These are phyloP conservation scores for Rhynchosporium graminicola DNA, from an alignment of 2,329 filamentous ascomycete genomes.

Conservation along the genomic window DNA sequence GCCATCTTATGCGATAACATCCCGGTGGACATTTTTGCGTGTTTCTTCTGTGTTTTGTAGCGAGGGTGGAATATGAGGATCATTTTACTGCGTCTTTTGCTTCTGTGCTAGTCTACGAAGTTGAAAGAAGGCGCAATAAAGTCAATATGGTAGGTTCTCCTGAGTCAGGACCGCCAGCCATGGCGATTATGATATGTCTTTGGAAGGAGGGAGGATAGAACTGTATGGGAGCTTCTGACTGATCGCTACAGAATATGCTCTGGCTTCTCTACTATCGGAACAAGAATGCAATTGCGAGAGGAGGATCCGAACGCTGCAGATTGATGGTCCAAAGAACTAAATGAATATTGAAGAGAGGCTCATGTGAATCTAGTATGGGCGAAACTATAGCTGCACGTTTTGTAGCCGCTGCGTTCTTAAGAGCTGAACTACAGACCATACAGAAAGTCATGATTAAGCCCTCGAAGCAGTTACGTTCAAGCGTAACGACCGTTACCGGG, in stretches of 20 bases:
- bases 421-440: too few species aligned
- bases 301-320: too few species aligned
- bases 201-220: not conserved
- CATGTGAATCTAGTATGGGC: too few species aligned
- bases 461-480: too few species aligned
- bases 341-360: too few species aligned
- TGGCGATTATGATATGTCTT: not conserved
- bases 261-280: not conserved
- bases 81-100: slow-evolving; percentile 46
- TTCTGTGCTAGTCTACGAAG: slow-evolving; percentile 44
- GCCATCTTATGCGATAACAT: slow-evolving; percentile 41
- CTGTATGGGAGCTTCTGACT: not conserved
- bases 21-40: slow-evolving; percentile 43
- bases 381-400: too few species aligned
- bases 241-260: not conserved
- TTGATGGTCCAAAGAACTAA: too few species aligned
- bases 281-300: too few species aligned
- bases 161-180: not conserved
- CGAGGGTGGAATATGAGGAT: slow-evolving; percentile 47
- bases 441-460: too few species aligned
- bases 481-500: too few species aligned
- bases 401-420: too few species aligned
- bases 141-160: not conserved
- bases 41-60: slow-evolving; percentile 42
- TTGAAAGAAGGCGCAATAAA: not conserved